Evolutionary conservation across 345 rosid genomes (phyloP).

Genomic region (Acer yangbiense): DNA sequence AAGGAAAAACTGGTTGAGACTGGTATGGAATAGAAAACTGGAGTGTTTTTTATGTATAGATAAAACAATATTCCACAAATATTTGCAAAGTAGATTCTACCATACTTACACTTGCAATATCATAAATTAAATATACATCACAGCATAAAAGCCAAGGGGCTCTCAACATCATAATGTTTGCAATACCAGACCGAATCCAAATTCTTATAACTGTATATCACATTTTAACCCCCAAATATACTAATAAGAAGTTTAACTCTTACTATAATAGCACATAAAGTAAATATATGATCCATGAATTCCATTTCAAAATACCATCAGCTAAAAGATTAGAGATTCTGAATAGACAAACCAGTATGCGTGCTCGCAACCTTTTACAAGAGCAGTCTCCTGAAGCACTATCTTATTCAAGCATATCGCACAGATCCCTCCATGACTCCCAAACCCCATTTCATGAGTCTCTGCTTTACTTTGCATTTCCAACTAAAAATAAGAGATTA

Average conservation of each 20-base stretch:
- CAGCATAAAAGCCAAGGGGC: not conserved
- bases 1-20: too few relatives aligned
- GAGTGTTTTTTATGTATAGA: too few relatives aligned
- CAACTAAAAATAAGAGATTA: constrained; percentile 37
- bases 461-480: constrained; percentile 34
- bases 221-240: not conserved
- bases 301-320: not conserved
- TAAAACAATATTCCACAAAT: too few relatives aligned
- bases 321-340: constrained; percentile 6
- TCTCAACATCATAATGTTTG: not conserved
- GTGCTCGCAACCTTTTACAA: constrained; percentile 93
- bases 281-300: not conserved
- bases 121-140: not conserved
- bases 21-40: too few relatives aligned
- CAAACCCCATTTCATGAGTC: constrained; percentile 43
- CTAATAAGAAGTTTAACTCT: not conserved
- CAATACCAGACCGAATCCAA: not conserved
- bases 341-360: constrained; percentile 80
- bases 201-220: not conserved
- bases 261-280: not conserved
- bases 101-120: too few relatives aligned
- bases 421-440: constrained; percentile 71
- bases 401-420: constrained; percentile 87
- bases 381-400: constrained; percentile 83
- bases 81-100: too few relatives aligned